Base-by-base conservation (phyloP, 1,139 yeast genomes). In the Pneumocystis jirovecii region DNA sequence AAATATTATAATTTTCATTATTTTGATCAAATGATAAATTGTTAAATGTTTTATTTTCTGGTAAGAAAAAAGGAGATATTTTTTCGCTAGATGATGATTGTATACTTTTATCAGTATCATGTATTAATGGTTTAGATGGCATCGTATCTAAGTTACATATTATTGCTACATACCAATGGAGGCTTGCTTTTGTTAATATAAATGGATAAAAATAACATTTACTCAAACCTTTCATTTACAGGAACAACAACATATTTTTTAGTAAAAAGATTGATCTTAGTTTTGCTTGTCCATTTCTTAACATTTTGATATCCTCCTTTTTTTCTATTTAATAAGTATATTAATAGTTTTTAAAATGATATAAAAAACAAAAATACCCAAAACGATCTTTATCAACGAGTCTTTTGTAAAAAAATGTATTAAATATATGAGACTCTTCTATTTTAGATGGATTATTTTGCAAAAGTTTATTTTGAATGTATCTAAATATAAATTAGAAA, bases 91-190 rank as follows among this genome's bases (percentile, higher is more conserved):
- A 12, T 3, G 17, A 8, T 21, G 61, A 60, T 39, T 21, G 37
- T 60, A 60, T 42, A 31, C 10, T 39, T 42, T 60, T 15, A 25
- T 50, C 34, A 25, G 34, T 12, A 7, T 42, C 29, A 12, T 60
- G 29, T 60, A 37, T 12, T 7, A 17, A 15, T 10, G 31, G 34
- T 12, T 39, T 35, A 57, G 6, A 15, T 42, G 63, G 19, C 29
- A 61, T 29, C 12, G 63, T 64, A 15, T 75, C 72, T 10, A 83
- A 74, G 65, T 81, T 80, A 15, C 83, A 78, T 6, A 90, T 82
- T 2, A 89, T 81, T 45, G 89, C 86, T 62, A 91, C 85, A 73
- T 85, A 89, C 99, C 99, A 95, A 76, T 95, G 99, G 44, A 67
- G 63, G 31, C 63, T 61, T 12, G 7, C 39, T n/a, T 63, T 42